A percentile compares a stretch with the other conserved stretches of the same genome.
phyloP scores from a whole-genome alignment of 768 basidiomycete species.

The Trametes cubensis region DNA sequence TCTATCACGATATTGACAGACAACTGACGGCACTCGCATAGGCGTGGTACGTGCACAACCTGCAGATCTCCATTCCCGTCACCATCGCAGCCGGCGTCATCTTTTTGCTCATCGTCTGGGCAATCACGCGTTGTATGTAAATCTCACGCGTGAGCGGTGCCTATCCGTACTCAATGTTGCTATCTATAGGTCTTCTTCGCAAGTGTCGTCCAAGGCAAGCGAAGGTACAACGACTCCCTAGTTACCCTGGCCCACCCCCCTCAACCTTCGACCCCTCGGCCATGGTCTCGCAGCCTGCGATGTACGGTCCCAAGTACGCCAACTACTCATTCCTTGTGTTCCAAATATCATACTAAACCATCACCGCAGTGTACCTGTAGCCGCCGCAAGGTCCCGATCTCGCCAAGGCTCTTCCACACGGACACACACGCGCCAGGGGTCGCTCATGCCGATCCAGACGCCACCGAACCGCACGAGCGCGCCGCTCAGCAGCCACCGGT shows the following conservation, averaged over 20 bases:
- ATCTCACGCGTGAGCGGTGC: too few relatives aligned
- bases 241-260: slow-evolving; percentile 16
- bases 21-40: slow-evolving; percentile 31
- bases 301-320: slow-evolving; percentile 16
- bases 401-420: neutral
- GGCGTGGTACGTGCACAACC: slow-evolving; percentile 78
- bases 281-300: slow-evolving; percentile 10
- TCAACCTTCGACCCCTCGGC: slow-evolving; percentile 12
- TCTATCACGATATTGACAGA: slow-evolving; percentile 5
- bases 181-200: neutral
- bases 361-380: neutral
- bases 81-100: slow-evolving; percentile 71
- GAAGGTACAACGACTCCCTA: slow-evolving; percentile 9
- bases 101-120: slow-evolving; percentile 44
- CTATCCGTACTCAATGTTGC: neutral
- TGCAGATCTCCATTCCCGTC: slow-evolving; percentile 79
- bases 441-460: slow-evolving; percentile 14
- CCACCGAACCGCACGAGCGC: slow-evolving; percentile 11
- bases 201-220: neutral
- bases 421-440: slow-evolving; percentile 15
- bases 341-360: neutral
- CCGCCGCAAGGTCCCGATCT: neutral
- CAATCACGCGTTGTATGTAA: slow-evolving; percentile 19
- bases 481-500: slow-evolving; percentile 4
- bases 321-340: too few relatives aligned